phyloP scores from a whole-genome alignment of 73 alveolate species.

The Paramecium sexaurelia region DNA sequence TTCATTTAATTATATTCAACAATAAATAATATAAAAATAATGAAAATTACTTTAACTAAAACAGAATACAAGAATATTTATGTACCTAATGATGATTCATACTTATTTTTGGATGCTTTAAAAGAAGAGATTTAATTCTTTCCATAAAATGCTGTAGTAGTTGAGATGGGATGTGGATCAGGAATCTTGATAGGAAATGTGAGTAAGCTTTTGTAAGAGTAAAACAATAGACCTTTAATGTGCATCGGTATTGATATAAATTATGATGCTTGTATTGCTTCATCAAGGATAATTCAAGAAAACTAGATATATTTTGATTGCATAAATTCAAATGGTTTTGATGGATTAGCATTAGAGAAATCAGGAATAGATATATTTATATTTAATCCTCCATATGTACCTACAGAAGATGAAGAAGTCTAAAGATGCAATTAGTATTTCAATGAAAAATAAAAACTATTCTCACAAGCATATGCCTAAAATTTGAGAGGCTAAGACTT shows the following conservation, averaged over 20 bases:
- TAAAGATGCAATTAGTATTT: constrained; percentile 22
- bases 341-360: constrained; percentile 52
- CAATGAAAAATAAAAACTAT: constrained; percentile 37
- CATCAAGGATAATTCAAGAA: neutral
- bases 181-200: constrained; percentile 61
- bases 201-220: neutral
- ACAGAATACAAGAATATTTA: constrained; percentile 46
- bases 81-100: constrained; percentile 66
- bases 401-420: constrained; percentile 67
- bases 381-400: constrained; percentile 70
- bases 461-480: neutral
- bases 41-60: neutral
- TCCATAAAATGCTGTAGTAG: constrained; percentile 25
- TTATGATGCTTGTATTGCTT: constrained; percentile 60
- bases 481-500: neutral
- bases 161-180: constrained; percentile 67
- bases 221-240: constrained; percentile 36
- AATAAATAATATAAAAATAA: neutral
- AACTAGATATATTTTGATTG: constrained; percentile 51
- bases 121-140: constrained; percentile 39
- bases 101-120: constrained; percentile 52
- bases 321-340: constrained; percentile 44
- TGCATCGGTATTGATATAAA: constrained; percentile 61
- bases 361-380: constrained; percentile 51
- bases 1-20: too few relatives aligned